Evolutionary conservation across 1,284 basidiomycete genomes (phyloP).

Genomic region (Sporisorium iseilematis-ciliati): DNA sequence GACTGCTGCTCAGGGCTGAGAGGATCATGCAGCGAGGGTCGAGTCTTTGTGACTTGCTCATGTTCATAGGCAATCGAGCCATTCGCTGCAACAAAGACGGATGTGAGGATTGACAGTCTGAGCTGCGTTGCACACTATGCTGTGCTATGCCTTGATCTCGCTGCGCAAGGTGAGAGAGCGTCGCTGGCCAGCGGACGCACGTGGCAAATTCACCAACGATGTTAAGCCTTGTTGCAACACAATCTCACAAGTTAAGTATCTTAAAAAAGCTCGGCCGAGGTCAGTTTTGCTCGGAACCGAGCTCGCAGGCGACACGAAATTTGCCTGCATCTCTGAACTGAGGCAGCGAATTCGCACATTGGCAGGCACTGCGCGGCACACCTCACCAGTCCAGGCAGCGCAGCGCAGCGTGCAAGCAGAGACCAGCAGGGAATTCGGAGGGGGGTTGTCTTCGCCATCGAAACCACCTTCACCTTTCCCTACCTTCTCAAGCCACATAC

Average conservation of each 20-base stretch:
- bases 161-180: neutral
- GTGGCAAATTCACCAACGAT: neutral
- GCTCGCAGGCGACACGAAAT: neutral
- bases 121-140: neutral
- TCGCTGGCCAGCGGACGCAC: no score
- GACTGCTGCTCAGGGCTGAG: slow-evolving; percentile 1
- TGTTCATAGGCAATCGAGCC: neutral
- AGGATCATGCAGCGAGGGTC: neutral
- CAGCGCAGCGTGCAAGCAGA: neutral
- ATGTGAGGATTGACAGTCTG: neutral
- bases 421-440: neutral
- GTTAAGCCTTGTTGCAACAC: neutral
- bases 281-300: slow-evolving; percentile 7
- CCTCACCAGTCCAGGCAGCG: neutral
- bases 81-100: neutral
- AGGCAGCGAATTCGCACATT: no score
- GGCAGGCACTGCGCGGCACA: no score
- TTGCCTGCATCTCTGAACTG: neutral
- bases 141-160: no score
- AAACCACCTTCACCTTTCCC: slow-evolving; percentile 8
- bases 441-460: slow-evolving; percentile 31
- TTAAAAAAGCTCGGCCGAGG: slow-evolving; percentile 11
- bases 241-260: neutral
- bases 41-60: neutral
- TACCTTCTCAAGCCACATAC: slow-evolving; percentile 42